phyloP scores from a whole-genome alignment of 495 filamentous ascomycete species.

The Margaritispora aquatica region DNA sequence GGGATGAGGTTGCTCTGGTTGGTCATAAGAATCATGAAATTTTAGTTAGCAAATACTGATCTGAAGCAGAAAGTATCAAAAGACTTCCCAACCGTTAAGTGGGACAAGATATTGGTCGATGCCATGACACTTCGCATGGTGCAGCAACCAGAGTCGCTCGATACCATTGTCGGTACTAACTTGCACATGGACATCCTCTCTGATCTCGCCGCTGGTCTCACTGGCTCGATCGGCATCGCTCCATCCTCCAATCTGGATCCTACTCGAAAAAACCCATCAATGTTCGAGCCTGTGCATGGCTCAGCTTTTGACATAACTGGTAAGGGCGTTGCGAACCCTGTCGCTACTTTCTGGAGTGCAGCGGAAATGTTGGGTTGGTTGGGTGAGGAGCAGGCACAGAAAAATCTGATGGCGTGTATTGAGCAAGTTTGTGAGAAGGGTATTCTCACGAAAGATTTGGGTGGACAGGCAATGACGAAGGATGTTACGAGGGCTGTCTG shows the following conservation, averaged over 20 bases:
- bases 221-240: constrained; percentile 73
- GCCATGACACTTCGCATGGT: constrained; percentile 54
- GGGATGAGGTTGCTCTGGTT: background rate
- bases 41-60: background rate
- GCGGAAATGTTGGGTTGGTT: constrained; percentile 65
- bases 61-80: constrained; percentile 27
- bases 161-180: constrained; percentile 52
- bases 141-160: constrained; percentile 42
- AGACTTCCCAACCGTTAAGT: constrained; percentile 43
- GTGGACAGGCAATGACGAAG: constrained; percentile 47
- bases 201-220: constrained; percentile 73
- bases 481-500: constrained; percentile 59
- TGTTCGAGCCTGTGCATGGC: constrained; percentile 88
- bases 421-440: constrained; percentile 54
- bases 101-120: constrained; percentile 54
- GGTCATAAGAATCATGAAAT: background rate
- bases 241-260: constrained; percentile 70
- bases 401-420: constrained; percentile 48
- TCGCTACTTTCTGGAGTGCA: constrained; percentile 63
- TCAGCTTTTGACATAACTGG: constrained; percentile 63
- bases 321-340: constrained; percentile 64
- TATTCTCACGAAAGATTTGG: constrained; percentile 53
- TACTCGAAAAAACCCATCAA: constrained; percentile 52
- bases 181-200: constrained; percentile 52
- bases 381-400: constrained; percentile 48